These are phyloP conservation scores for Jacaranda mimosifolia DNA, from an alignment of 257 asterid species.

Conservation along the genomic window DNA sequence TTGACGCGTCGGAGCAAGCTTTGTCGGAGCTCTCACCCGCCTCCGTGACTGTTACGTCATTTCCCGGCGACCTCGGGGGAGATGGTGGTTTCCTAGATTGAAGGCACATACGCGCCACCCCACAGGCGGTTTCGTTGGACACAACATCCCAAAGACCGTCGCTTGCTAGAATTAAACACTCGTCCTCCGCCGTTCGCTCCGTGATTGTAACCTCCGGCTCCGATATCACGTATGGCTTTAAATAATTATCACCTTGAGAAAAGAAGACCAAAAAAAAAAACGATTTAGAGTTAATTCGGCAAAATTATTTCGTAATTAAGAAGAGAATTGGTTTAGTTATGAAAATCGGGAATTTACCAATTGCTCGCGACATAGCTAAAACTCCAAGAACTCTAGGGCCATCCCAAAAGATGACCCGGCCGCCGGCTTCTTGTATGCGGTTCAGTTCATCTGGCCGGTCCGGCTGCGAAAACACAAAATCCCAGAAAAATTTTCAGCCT, in stretches of 20 bases:
- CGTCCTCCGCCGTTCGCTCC: slow-evolving; percentile 71
- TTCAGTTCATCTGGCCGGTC: slow-evolving; percentile 87
- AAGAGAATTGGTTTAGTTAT: background rate
- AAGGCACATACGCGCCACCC: slow-evolving; percentile 92
- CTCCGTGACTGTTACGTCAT: slow-evolving; percentile 43
- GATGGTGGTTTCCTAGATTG: slow-evolving; percentile 60
- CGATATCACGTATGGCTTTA: slow-evolving; percentile 86
- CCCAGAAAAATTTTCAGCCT: background rate
- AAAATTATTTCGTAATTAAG: background rate
- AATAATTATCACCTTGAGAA: slow-evolving; percentile 74
- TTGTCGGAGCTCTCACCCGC: slow-evolving; percentile 76
- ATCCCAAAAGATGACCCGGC: slow-evolving; percentile 95
- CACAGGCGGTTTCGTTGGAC: slow-evolving; percentile 88
- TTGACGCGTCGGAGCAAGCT: slow-evolving; percentile 93
- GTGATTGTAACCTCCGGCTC: slow-evolving; percentile 89
- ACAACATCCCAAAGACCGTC: slow-evolving; percentile 98
- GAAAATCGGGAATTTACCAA: slow-evolving; percentile 48
- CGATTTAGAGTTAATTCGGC: background rate
- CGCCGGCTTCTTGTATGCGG: slow-evolving; percentile 92
- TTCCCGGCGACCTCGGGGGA: slow-evolving; percentile 64
- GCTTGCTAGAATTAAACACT: slow-evolving; percentile 81
- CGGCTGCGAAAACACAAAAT: slow-evolving; percentile 53
- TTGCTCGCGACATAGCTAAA: slow-evolving; percentile 90
- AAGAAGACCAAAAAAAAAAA: background rate
- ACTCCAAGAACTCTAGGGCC: slow-evolving; percentile 91